These are phyloP conservation scores for Achaetomium macrosporum DNA, from an alignment of 2,329 filamentous ascomycete species.

Conservation along the genomic window DNA sequence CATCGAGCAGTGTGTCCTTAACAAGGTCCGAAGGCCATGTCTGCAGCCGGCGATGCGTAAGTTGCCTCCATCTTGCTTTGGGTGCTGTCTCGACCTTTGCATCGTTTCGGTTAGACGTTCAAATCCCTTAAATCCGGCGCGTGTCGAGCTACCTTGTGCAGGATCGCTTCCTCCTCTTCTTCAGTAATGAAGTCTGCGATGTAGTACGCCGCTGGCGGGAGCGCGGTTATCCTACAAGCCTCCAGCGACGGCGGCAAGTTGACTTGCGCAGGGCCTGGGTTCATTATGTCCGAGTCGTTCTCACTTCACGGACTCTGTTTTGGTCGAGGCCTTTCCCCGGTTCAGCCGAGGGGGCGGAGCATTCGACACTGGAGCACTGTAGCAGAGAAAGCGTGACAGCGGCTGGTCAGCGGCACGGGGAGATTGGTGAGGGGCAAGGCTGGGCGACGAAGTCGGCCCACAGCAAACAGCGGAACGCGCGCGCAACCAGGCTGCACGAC, in stretches of 20 bases:
- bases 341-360: neutral
- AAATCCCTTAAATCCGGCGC: slow-evolving; percentile 27
- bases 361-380: neutral
- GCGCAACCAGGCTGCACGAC: no score
- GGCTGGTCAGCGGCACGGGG: neutral
- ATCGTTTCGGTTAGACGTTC: slow-evolving; percentile 37
- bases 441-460: neutral
- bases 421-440: slow-evolving; percentile 12
- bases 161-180: slow-evolving; percentile 65
- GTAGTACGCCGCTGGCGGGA: slow-evolving; percentile 71
- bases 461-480: neutral
- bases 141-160: slow-evolving; percentile 58
- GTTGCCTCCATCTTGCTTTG: slow-evolving; percentile 75
- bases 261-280: slow-evolving; percentile 6
- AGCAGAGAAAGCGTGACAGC: neutral
- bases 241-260: slow-evolving; percentile 45
- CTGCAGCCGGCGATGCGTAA: slow-evolving; percentile 85
- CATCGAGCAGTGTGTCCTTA: slow-evolving; percentile 67
- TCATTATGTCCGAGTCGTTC: neutral
- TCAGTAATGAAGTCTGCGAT: slow-evolving; percentile 75
- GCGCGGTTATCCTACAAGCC: slow-evolving; percentile 42
- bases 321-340: neutral
- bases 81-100: slow-evolving; percentile 56
- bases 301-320: neutral
- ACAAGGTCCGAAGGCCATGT: slow-evolving; percentile 83